Base-by-base conservation (phyloP, 164 flowering plant genomes). In the Sedum album region DNA sequence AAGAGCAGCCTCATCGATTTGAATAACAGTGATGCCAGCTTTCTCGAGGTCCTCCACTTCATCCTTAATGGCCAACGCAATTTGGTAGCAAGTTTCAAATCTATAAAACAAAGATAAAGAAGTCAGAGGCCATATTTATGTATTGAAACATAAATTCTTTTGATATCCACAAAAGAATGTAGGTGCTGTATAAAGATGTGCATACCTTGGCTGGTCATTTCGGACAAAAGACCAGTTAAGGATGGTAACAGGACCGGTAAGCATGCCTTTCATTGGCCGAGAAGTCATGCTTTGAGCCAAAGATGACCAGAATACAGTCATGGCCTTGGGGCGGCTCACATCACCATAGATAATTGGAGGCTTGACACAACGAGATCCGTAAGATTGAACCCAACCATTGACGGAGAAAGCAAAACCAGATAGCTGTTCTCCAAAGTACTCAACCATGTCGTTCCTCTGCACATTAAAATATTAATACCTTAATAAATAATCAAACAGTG, bases 401-500 rank as follows among this genome's bases (percentile, higher is more conserved):
- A 67, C 84, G 33, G 89, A 82, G 82, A 91, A 91, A 77, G 92
- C 96, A 80, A 91, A 89, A 26, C 97, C 97, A 62, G 91, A 85
- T 71, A 91, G 70, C 65, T 91, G 96, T 82, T 91, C 96, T 13
- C 97, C 96, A 51, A 91, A 91, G 87, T 89, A 91, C 76, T 89
- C 97, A 74, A 91, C 97, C 97, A 91, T 91, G 68, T 91, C 95
- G 42, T 89, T 91, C 66, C 97, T 89, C 96, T 88, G 78, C 69
- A 68, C 30, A 35, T 55, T 46, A 46, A 26, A 23, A 31, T 38
- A 26, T 21, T 30, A 38, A 38, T 33, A 63, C 13, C 8, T 6
- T 46, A 21, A 53, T 6, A 18, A 53, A 23, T 2, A 6, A 21
- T 53, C 2, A 53, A 21, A 49, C 20, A 23, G 10, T 23, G 60